These are phyloP conservation scores for Panus rudis DNA, from an alignment of 768 basidiomycete genomes.

Conservation along the genomic window DNA sequence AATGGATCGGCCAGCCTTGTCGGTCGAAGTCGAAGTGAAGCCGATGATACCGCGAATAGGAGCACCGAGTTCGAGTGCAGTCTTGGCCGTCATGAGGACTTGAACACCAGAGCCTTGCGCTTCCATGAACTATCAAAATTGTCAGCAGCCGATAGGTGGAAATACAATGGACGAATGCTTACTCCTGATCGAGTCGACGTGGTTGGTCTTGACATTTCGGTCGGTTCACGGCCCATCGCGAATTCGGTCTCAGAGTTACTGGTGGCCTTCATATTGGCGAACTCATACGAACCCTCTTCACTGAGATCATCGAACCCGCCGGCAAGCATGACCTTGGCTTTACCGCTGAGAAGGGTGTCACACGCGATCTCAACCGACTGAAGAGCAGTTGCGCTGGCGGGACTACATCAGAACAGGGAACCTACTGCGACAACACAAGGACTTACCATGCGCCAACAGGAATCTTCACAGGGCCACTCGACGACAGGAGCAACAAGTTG, in stretches of 20 bases:
- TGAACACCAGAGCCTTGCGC: constrained; percentile 95
- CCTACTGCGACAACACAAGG: background rate
- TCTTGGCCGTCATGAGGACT: constrained; percentile 94
- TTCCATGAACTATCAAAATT: constrained; percentile 75
- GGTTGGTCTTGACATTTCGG: constrained; percentile 97
- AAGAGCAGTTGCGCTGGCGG: constrained; percentile 80
- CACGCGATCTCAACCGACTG: constrained; percentile 99
- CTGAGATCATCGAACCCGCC: constrained; percentile 98
- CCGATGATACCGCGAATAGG: constrained; percentile 91
- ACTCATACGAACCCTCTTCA: constrained; percentile 98
- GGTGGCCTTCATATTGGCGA: constrained; percentile 99
- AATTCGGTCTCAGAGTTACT: constrained; percentile 96
- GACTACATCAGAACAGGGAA: constrained; percentile 3
- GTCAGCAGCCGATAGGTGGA: constrained; percentile 7
- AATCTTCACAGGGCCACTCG: constrained; percentile 97
- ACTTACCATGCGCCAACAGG: constrained; percentile 96
- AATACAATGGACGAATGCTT: constrained; percentile 21
- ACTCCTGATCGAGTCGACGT: constrained; percentile 94
- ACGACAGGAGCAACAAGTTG: constrained; percentile 89
- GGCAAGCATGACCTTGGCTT: constrained; percentile 98
- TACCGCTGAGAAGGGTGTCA: constrained; percentile 88
- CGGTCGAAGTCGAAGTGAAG: constrained; percentile 94
- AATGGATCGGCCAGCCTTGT: constrained; percentile 97
- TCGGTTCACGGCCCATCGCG: constrained; percentile 98
- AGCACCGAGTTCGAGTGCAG: constrained; percentile 88